Base-by-base conservation (phyloP, 768 basidiomycete genomes). In the Imleria badia region DNA sequence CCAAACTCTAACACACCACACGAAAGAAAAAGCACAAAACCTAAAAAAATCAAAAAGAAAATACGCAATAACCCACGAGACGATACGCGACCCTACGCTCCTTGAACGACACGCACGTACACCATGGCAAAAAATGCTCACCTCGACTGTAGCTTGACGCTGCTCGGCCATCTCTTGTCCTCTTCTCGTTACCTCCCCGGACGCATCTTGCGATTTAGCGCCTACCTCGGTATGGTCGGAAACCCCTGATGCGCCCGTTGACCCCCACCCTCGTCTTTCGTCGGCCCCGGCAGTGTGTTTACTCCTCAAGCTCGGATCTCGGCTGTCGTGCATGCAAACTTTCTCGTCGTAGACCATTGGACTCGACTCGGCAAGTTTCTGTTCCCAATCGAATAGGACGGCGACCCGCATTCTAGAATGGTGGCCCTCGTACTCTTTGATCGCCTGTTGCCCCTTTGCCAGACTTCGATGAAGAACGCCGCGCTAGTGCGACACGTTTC, bases 151-250 rank as follows among this genome's bases (percentile, higher is more conserved):
- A 39, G 19, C 22, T 40, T 34, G 39, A 47, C 30, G 23, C 20
- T 36, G 15, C 41, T 23, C 9, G 31, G 40, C 26, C 35, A 19
- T 19, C 1, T 23, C 2, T 20, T 8, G 1, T 36, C 42, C 14
- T 3, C 11, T 40, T 19, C 38, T 35, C 15, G 6, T 30, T 36
- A 15, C 19, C 42, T 52, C 36, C 50, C 57, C 41, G 50, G 41
- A 34, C 20, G 20, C 35, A 43, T 46, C 58, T 48, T 17, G 56
- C 8, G 41, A 52, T 53, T 53, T 44, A 48, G 20, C 30, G 45
- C 58, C 40, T 26, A 35, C 42, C 22, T 44, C 15, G 50, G 54
- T 47, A 46, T 45, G 43, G 56, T 35, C 33, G 55, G 55, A 58
- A 58, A 35, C 46, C 42, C 19, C 12, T 17, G 45, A 48, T 53